Evolutionary conservation across 2,329 filamentous ascomycete species (phyloP).

Genomic region (Penicillium sp.): DNA sequence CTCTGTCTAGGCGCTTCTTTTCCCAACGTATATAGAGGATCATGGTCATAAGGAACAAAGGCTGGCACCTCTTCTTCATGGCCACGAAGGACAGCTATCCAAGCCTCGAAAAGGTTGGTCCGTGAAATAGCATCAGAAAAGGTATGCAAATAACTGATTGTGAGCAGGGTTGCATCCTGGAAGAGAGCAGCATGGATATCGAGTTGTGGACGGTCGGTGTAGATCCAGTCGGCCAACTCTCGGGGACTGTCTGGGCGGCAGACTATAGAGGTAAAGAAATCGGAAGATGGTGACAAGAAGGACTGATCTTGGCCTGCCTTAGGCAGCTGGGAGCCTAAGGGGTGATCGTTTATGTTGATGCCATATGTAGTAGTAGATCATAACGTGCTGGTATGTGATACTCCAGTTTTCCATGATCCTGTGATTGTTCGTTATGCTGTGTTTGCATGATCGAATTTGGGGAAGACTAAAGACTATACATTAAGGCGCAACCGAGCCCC

Average conservation of each 20-base stretch:
- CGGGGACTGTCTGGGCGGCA: neutral
- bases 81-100: neutral
- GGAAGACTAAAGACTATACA: too few relatives aligned
- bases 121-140: neutral
- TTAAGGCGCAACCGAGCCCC: too few relatives aligned
- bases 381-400: too few relatives aligned
- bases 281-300: neutral
- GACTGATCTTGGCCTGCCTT: neutral
- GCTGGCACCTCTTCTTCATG: neutral
- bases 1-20: neutral
- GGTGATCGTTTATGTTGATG: constrained; percentile 42
- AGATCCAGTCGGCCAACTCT: neutral
- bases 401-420: too few relatives aligned
- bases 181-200: neutral
- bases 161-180: neutral
- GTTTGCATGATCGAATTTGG: too few relatives aligned
- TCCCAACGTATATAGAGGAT: neutral
- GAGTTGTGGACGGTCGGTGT: neutral
- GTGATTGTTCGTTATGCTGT: too few relatives aligned
- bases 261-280: neutral
- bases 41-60: neutral
- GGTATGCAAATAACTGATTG: neutral
- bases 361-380: constrained; percentile 33
- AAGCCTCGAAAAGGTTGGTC: neutral
- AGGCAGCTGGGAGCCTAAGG: constrained; percentile 24